phyloP scores from a whole-genome alignment of 768 basidiomycete genomes.

The Lactarius akahatsu region DNA sequence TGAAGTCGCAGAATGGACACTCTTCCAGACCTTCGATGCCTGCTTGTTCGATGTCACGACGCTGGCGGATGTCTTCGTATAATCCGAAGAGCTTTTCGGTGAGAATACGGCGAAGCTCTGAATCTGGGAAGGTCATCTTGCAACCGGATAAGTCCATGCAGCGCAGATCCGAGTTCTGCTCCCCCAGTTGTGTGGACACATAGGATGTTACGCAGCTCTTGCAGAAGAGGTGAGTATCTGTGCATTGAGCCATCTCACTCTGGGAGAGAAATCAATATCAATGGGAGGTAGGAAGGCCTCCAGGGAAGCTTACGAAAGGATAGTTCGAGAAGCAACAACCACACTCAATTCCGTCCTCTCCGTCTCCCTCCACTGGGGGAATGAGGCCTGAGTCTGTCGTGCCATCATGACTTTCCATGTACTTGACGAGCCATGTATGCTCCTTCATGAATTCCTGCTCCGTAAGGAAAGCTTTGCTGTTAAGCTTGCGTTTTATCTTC shows the following conservation, averaged over 20 bases:
- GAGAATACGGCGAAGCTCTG: constrained; percentile 69
- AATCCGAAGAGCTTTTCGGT: constrained; percentile 62
- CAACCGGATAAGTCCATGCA: constrained; percentile 86
- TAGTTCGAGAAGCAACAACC: constrained; percentile 82
- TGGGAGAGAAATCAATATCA: constrained; percentile 35
- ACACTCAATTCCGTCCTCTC: constrained; percentile 74
- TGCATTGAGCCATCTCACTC: constrained; percentile 86
- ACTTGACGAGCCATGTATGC: constrained; percentile 42
- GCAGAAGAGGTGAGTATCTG: constrained; percentile 89
- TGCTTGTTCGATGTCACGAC: constrained; percentile 77
- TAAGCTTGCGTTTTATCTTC: constrained; percentile 35
- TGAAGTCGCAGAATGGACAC: constrained; percentile 90
- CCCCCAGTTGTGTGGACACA: constrained; percentile 63
- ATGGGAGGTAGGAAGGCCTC: neutral
- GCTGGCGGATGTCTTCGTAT: constrained; percentile 73
- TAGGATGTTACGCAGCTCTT: constrained; percentile 65
- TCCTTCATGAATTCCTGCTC: constrained; percentile 38
- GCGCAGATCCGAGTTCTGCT: constrained; percentile 58
- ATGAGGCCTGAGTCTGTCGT: constrained; percentile 30
- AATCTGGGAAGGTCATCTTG: constrained; percentile 60
- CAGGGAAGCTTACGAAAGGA: constrained; percentile 56
- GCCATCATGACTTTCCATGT: constrained; percentile 28
- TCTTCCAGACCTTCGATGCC: constrained; percentile 78
- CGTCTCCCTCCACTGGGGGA: constrained; percentile 36
- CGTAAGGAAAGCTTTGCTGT: neutral